phyloP scores from a whole-genome alignment of 306 rosid genomes.

The Purshia tridentata region DNA sequence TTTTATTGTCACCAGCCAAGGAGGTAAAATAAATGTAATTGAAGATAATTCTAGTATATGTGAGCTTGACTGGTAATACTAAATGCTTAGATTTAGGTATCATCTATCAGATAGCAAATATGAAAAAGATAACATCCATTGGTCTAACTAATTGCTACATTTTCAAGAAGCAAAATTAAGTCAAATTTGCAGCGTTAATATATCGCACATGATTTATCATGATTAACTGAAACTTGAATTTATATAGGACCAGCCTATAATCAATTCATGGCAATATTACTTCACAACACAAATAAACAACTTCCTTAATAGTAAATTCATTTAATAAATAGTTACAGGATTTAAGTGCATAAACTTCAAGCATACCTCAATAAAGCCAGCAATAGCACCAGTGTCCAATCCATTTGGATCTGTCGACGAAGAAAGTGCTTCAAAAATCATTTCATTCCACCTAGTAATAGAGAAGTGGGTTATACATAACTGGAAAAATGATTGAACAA shows the following conservation, averaged over 20 bases:
- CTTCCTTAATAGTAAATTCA: background rate
- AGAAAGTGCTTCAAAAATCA: conserved; percentile 43
- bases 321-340: background rate
- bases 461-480: background rate
- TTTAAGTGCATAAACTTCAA: background rate
- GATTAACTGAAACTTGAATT: background rate
- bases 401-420: conserved; percentile 35
- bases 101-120: background rate
- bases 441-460: conserved; percentile 26
- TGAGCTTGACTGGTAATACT: background rate
- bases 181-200: background rate
- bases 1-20: background rate
- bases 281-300: background rate
- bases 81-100: background rate
- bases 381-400: conserved; percentile 38
- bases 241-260: background rate
- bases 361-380: conserved; percentile 40
- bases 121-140: background rate
- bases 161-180: background rate
- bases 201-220: background rate
- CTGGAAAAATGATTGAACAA: background rate
- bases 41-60: background rate
- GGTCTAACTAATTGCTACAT: background rate
- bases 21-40: background rate
- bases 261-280: background rate